These are phyloP conservation scores for Trametes coccinea DNA, from an alignment of 768 basidiomycete genomes.

Conservation along the genomic window DNA sequence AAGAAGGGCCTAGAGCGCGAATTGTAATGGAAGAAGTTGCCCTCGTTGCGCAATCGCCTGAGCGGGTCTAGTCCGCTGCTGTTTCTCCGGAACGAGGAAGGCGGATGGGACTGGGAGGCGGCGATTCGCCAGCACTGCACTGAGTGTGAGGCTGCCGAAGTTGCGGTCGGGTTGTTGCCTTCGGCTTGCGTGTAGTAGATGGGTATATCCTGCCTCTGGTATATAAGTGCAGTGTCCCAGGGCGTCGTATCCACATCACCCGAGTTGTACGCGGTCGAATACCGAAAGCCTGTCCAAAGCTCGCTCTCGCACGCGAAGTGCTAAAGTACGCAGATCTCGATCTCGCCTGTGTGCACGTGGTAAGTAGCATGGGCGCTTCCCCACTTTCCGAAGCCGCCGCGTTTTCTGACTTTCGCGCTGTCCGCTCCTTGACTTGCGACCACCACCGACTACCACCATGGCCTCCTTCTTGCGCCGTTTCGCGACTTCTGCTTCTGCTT, in stretches of 20 bases:
- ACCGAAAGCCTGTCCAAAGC: not conserved
- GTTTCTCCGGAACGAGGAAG: constrained; percentile 4
- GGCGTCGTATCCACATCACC: too few relatives aligned
- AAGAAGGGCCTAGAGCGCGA: constrained; percentile 10
- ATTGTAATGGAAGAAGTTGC: constrained; percentile 10
- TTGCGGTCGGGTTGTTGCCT: not conserved
- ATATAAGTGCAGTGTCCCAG: not conserved
- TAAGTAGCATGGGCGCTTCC: not conserved
- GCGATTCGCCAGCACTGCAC: not conserved
- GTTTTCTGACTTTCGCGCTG: not conserved
- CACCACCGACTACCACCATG: constrained; percentile 35
- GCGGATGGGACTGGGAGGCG: not conserved
- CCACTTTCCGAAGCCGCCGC: not conserved
- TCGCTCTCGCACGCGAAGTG: not conserved
- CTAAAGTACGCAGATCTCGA: not conserved
- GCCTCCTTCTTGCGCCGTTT: constrained; percentile 54
- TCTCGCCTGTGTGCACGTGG: constrained; percentile 1
- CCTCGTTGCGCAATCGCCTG: constrained; percentile 9
- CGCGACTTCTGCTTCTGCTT: constrained; percentile 46
- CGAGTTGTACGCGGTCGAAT: not conserved
- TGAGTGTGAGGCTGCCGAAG: not conserved
- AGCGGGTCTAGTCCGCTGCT: constrained; percentile 10
- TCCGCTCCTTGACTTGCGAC: not conserved
- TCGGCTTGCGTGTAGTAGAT: not conserved
- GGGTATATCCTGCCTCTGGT: not conserved